A percentile compares a stretch with the other conserved stretches of the same genome.
These are phyloP conservation scores for Euptelea pleiosperma DNA, from an alignment of 164 flowering plant genomes.

Conservation along the genomic window DNA sequence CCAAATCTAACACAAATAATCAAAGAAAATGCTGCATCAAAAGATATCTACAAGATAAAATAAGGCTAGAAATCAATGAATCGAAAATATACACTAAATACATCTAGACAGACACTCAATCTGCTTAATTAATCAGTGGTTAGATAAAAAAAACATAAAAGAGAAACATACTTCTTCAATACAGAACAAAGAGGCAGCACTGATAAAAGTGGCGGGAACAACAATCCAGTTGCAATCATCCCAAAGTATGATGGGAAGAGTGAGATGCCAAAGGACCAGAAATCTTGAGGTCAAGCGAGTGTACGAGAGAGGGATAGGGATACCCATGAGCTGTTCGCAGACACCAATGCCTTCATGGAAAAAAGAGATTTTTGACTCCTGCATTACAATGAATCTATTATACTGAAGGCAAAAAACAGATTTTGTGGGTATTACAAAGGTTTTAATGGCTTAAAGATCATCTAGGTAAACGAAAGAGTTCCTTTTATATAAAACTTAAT, in stretches of 20 bases:
- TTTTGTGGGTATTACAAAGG: too few species aligned
- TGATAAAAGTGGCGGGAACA: slow-evolving; percentile 92
- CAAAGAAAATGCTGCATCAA: too few species aligned
- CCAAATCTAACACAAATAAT: too few species aligned
- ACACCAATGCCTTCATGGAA: slow-evolving; percentile 88
- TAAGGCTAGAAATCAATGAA: too few species aligned
- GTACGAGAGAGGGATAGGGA: slow-evolving; percentile 94
- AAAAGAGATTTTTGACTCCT: slow-evolving; percentile 77
- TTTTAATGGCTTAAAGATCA: too few species aligned
- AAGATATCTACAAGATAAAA: too few species aligned
- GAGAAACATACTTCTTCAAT: slow-evolving; percentile 77
- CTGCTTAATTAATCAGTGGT: neutral
- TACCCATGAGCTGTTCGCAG: slow-evolving; percentile 81
- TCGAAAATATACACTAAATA: too few species aligned
- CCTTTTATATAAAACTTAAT: too few species aligned
- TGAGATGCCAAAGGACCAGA: slow-evolving; percentile 91
- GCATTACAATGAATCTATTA: slow-evolving; percentile 19
- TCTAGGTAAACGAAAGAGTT: too few species aligned
- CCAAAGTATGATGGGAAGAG: slow-evolving; percentile 93
- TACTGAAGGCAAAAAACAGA: too few species aligned
- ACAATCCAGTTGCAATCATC: slow-evolving; percentile 97
- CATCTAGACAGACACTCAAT: too few species aligned
- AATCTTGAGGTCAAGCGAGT: slow-evolving; percentile 94
- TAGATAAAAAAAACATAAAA: slow-evolving; percentile 2
- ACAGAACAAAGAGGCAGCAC: slow-evolving; percentile 98